Percentiles rank a stretch among this genome's conserved stretches.
phyloP scores from a whole-genome alignment of 225 moss, liverwort and hornwort genomes.

The Climacium dendroides region DNA sequence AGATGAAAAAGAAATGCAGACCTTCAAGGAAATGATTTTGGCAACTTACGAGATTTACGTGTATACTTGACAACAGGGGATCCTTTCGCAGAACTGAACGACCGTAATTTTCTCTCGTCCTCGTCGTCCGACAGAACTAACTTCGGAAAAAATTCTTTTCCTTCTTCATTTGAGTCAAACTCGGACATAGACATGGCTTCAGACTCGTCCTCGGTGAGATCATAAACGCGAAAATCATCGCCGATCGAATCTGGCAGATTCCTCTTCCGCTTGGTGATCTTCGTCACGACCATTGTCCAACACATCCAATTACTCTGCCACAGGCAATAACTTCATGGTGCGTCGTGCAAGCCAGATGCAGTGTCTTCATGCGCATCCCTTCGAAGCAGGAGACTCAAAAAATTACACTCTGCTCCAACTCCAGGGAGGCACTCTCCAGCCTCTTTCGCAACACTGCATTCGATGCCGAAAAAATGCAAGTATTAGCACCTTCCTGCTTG shows the following conservation, averaged over 20 bases:
- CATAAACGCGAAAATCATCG: constrained; percentile 1
- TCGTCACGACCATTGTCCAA: constrained; percentile 32
- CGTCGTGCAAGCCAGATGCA: neutral
- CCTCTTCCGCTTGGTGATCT: constrained; percentile 20
- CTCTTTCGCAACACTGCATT: neutral
- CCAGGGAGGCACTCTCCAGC: neutral
- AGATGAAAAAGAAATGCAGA: neutral
- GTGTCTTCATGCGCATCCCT: neutral
- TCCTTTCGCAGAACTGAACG: neutral
- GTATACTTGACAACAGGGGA: neutral
- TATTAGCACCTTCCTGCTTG: neutral
- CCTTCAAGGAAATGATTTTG: neutral
- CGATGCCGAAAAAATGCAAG: neutral
- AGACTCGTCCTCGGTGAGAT: constrained; percentile 30
- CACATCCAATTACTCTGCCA: constrained; percentile 6
- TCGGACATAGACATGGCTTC: neutral
- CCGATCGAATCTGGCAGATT: neutral
- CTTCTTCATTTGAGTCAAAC: neutral
- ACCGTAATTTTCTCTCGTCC: constrained; percentile 8
- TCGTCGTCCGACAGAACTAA: neutral
- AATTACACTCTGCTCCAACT: neutral
- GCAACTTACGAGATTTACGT: constrained; percentile 7
- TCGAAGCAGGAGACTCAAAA: neutral
- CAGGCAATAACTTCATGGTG: constrained; percentile 12
- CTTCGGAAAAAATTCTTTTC: neutral